Evolutionary conservation across 305 asterid genomes (phyloP), one percentile per base, ranked within the genome.

Genomic region (Salvia sclarea): DNA sequence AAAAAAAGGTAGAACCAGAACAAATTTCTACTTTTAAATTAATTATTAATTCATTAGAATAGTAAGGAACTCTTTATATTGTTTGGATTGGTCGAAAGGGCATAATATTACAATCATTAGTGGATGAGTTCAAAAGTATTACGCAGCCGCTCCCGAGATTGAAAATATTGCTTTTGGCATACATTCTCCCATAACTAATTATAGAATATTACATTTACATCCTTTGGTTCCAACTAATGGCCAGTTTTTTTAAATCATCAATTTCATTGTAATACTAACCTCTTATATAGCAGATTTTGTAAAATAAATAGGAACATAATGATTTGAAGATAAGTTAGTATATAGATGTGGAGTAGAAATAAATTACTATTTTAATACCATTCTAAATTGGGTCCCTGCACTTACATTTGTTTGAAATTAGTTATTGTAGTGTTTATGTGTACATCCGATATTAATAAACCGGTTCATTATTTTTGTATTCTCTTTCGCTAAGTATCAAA

Each of bases 51-150:
- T 69, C 6, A 57, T 66, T 54, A 21, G 50, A 70, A 60, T 70
- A 7, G 45, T 8, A 22, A 18, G 11, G 17, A 12, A 9, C 16
- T 9, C 12, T 31, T 69, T 2, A 2, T 31, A 35, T 8, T 33
- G 45, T 25, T 75, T 69, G 40, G 70, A 68, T 24, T 66, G 20
- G 38, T 8, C 67, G 57, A 75, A 68, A 75, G 75, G 79, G 50
- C 75, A 62, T 31, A 57, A 60, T 61, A 25, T 52, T 56, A 43
- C 20, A 31, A 11, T 44, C 49, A 54, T 61, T 22, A 58, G 24
- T 24, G 31, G 18, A 13, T 41, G 40, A 53, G 30, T 37, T 74
- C 58, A 54, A 62, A 68, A 61, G 31, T 10, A 47, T 22, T 61
- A 28, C 31, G 40, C 22, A 21, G 73, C 73, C 69, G 69, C 56